Conservation (phyloP, 2,329 filamentous ascomycete genomes). For the Cylindrodendrum hubeiense region DNA sequence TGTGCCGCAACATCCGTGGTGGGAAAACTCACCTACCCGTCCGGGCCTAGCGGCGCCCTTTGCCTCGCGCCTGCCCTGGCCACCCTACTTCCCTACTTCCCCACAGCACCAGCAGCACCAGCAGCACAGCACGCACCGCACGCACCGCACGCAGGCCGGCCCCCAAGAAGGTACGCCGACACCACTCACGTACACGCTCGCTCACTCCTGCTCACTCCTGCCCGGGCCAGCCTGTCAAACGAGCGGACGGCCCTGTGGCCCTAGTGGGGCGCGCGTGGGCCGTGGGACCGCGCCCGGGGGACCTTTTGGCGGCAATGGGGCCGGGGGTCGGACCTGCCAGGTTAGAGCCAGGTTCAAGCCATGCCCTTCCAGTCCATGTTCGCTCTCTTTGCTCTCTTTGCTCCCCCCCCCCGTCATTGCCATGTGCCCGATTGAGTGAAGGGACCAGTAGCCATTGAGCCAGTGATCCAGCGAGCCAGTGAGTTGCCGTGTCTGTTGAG, state of each 20-base stretch:
- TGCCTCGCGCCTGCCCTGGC: conserved; percentile 4
- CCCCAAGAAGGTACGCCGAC: conserved; percentile 2
- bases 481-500: background rate
- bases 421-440: background rate
- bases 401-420: background rate
- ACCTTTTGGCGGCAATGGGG: conserved; percentile 45
- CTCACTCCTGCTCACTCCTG: too few species aligned
- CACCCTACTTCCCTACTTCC: conserved; percentile 24
- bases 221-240: conserved; percentile 13
- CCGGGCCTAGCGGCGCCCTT: conserved; percentile 36
- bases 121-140: background rate
- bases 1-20: conserved; percentile 35
- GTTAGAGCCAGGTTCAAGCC: conserved; percentile 32
- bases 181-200: conserved; percentile 8
- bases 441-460: background rate
- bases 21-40: conserved; percentile 38
- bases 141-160: background rate
- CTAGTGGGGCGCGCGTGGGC: conserved; percentile 26
- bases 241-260: conserved; percentile 8
- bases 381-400: background rate
- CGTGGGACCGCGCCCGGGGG: conserved; percentile 41
- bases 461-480: background rate
- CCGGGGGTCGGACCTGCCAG: conserved; percentile 31
- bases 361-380: background rate
- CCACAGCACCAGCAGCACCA: conserved; percentile 18